These are phyloP conservation scores for Trichophyton simii DNA, from an alignment of 2,329 filamentous ascomycete genomes.

Conservation along the genomic window DNA sequence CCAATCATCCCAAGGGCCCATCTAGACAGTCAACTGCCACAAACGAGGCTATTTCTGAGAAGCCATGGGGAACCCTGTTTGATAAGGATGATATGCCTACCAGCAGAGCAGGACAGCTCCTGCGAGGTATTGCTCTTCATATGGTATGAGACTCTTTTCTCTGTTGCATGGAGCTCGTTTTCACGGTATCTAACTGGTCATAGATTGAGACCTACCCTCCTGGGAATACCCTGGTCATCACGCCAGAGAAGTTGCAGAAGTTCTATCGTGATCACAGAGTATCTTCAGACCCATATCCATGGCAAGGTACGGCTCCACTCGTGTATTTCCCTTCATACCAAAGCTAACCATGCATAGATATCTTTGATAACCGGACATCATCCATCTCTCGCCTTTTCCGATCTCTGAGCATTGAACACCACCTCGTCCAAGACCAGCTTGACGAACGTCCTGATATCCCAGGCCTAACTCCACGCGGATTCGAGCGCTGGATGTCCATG, in stretches of 20 bases:
- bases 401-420: constrained; percentile 45
- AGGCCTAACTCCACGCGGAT: constrained; percentile 54
- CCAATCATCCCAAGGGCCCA: constrained; percentile 26
- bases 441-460: constrained; percentile 48
- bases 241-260: constrained; percentile 59
- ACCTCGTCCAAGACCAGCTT: constrained; percentile 47
- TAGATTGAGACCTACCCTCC: constrained; percentile 59
- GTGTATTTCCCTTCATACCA: constrained; percentile 2
- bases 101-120: constrained; percentile 53
- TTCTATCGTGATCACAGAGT: constrained; percentile 60
- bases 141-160: constrained; percentile 42
- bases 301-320: constrained; percentile 42
- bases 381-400: constrained; percentile 49
- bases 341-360: constrained; percentile 26
- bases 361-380: constrained; percentile 43
- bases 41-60: constrained; percentile 51
- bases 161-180: not conserved
- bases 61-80: constrained; percentile 67
- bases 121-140: constrained; percentile 61
- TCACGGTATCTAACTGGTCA: constrained; percentile 3
- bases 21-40: constrained; percentile 29
- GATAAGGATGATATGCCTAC: constrained; percentile 55
- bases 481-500: constrained; percentile 57
- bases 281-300: constrained; percentile 54
- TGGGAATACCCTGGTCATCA: constrained; percentile 56